Percentiles rank a stretch among this genome's conserved stretches.
phyloP scores from a whole-genome alignment of 805 yeast genomes.

The Gaillardinia entomophila region DNA sequence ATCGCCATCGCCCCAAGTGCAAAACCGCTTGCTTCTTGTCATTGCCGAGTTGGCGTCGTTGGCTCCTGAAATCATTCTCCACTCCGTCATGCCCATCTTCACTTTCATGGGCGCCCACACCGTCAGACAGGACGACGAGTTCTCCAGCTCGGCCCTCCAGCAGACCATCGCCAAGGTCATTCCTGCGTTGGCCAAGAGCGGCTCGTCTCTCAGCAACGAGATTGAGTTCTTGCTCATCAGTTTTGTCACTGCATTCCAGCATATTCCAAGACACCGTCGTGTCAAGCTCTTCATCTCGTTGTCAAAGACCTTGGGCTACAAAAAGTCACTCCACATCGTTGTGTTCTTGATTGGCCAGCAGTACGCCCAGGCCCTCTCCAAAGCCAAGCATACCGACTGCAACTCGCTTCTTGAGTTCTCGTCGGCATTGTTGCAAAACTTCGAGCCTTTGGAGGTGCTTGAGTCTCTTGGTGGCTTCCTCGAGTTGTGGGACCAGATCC shows the following conservation, averaged over 20 bases:
- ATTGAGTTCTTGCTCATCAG: constrained; percentile 80
- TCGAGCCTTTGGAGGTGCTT: constrained; percentile 64
- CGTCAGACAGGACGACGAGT: constrained; percentile 93
- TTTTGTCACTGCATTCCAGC: constrained; percentile 91
- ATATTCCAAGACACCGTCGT: constrained; percentile 94
- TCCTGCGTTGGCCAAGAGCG: constrained; percentile 62
- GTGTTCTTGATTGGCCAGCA: constrained; percentile 79
- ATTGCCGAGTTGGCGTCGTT: constrained; percentile 82
- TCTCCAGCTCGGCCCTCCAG: constrained; percentile 85
- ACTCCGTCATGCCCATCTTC: constrained; percentile 98
- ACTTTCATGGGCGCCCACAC: constrained; percentile 99
- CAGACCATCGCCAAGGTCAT: constrained; percentile 85
- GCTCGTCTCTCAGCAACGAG: constrained; percentile 45
- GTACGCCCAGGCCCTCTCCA: constrained; percentile 44
- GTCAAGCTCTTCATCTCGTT: constrained; percentile 77
- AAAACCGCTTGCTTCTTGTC: constrained; percentile 78
- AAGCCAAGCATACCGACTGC: constrained; percentile 61
- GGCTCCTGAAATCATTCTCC: constrained; percentile 86
- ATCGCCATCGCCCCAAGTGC: constrained; percentile 90
- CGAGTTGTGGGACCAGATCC: constrained; percentile 46
- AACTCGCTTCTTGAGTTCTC: constrained; percentile 67
- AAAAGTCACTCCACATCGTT: constrained; percentile 62
- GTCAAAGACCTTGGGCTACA: constrained; percentile 67
- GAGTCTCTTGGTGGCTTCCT: constrained; percentile 47
- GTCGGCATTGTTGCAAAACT: constrained; percentile 60